Base-by-base conservation (phyloP, 1,139 yeast genomes). In the Kodamaea alishanica region DNA sequence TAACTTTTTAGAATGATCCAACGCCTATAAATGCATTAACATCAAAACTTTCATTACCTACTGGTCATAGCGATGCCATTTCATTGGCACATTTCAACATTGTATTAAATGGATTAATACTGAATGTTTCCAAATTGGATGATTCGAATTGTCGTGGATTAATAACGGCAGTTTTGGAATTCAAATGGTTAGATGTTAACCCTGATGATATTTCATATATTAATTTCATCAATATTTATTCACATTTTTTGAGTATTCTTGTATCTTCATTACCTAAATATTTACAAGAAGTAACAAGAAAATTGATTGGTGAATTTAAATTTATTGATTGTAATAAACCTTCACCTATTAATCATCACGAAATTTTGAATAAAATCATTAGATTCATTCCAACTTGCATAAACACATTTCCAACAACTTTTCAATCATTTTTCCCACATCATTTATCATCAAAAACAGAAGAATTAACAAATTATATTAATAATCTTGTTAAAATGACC, bases 251-350 rank as follows among this genome's bases (percentile, higher is more conserved):
- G 40, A 73, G 80, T 34, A 87, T 89, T 24, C 70, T 92, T 41
- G 88, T 90, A 30, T 84, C 95, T 5, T 84, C 94, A 30, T 73
- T 83, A 44, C 97, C 97, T 6, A 85, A 82, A 59, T 90, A 95
- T 84, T 80, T 94, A 77, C 76, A 77, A 47, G 94, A 85, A 44
- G 88, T 90, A n/a, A 79, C 85, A 12, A 67, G 73, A 46, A 75
- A 78, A 47, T 62, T 90, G 28, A 75, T 88, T 6, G 50, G 69
- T 11, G 89, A 83, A 52, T 84, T 89, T 58, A 47, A 54, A 37
- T 47, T 45, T 22, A 42, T 61, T 20, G 47, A 50, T 29, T 29
- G 26, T 24, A 24, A 31, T 20, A 34, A 38, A 25, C 38, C 37
- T 10, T 30, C 40, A 5, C 61, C 40, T n/a, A 55, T 47, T 6